Evolutionary conservation across 805 yeast species (phyloP).

Genomic region (Metschnikowia vanudenii): DNA sequence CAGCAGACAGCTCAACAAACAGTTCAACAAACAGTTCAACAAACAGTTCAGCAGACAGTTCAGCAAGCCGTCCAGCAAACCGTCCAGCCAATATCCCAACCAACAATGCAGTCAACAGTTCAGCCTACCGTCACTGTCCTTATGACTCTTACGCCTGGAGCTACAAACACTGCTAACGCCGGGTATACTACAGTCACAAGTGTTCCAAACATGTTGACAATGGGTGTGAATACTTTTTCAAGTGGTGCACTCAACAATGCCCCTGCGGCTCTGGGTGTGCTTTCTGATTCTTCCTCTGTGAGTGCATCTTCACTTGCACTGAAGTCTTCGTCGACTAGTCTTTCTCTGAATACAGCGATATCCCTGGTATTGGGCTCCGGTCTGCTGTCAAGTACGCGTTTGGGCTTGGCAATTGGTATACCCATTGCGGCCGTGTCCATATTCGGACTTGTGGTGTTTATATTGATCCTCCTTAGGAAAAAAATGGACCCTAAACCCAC

Average conservation of each 20-base stretch:
- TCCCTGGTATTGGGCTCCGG: constrained; percentile 2
- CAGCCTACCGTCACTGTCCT: constrained; percentile 4
- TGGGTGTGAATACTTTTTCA: neutral
- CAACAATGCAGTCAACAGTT: neutral
- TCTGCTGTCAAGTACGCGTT: constrained; percentile 15
- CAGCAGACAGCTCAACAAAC: constrained; percentile 1
- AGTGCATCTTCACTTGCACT: neutral
- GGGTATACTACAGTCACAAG: neutral
- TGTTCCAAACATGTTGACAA: neutral
- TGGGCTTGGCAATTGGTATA: constrained; percentile 35
- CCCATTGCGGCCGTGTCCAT: constrained; percentile 30
- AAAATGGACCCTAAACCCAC: constrained; percentile 11
- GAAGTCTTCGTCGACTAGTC: neutral
- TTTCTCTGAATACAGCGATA: constrained; percentile 1
- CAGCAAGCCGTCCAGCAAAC: too few relatives aligned
- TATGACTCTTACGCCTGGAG: constrained; percentile 4
- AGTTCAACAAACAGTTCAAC: too few relatives aligned
- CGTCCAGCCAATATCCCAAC: too few relatives aligned
- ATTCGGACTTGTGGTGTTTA: constrained; percentile 20
- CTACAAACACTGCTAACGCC: neutral
- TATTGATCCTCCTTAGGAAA: constrained; percentile 12
- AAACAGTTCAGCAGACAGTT: too few relatives aligned
- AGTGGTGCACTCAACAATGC: too few relatives aligned
- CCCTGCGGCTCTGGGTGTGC: neutral
- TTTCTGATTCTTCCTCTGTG: neutral